Percentiles rank a stretch among this genome's conserved stretches.
Conservation (phyloP, 1,139 yeast species). For the Saccharomyces pastorianus region DNA sequence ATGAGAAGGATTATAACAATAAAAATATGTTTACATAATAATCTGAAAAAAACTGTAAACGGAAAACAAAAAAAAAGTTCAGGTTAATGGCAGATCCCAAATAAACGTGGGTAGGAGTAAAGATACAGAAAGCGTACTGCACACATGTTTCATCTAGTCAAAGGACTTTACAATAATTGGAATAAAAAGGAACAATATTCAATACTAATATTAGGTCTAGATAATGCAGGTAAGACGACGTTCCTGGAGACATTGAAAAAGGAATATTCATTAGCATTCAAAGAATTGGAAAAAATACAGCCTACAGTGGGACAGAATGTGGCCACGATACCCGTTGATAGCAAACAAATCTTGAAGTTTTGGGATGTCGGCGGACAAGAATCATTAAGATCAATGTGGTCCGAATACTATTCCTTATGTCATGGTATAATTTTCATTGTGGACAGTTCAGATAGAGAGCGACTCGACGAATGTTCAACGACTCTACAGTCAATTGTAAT, state of each 20-base stretch:
- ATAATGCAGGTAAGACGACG: conserved; percentile 93
- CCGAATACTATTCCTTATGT: conserved; percentile 72
- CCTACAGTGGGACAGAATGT: conserved; percentile 77
- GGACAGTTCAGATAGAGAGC: conserved; percentile 77
- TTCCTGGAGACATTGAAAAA: conserved; percentile 57
- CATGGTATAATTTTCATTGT: conserved; percentile 90
- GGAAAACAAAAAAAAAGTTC: background rate
- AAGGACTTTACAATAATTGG: conserved; percentile 49
- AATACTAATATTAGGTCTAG: conserved; percentile 77
- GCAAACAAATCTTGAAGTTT: conserved; percentile 56
- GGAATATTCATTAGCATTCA: conserved; percentile 37
- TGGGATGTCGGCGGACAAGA: conserved; percentile 98
- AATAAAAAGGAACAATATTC: conserved; percentile 60
- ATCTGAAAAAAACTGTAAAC: background rate
- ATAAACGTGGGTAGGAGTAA: background rate
- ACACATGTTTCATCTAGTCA: conserved; percentile 59
- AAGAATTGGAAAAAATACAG: conserved; percentile 39
- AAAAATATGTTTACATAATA: no score
- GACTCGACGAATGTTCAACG: conserved; percentile 78
- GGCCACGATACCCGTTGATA: conserved; percentile 43
- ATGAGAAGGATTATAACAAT: no score
- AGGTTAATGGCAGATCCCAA: background rate
- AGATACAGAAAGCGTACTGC: background rate
- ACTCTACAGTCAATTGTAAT: conserved; percentile 33
- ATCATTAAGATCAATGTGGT: conserved; percentile 75